Conservation (phyloP, 2,329 filamentous ascomycete species). For the Endocalyx cinctus region DNA sequence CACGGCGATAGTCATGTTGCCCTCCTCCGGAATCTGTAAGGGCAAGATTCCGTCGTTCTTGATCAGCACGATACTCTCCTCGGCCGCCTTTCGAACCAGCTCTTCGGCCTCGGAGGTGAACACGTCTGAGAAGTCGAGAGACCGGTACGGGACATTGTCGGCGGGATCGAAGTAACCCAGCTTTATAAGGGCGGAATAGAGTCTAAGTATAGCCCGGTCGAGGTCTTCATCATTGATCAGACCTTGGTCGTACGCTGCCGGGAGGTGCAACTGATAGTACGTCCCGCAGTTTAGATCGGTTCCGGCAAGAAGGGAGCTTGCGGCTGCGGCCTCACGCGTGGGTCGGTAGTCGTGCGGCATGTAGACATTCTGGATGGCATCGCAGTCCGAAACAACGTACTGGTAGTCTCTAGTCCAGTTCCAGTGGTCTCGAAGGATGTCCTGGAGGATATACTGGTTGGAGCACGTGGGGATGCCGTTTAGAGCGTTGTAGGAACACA, state of each 20-base stretch:
- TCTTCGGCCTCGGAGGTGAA: conserved; percentile 17
- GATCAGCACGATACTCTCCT: conserved; percentile 21
- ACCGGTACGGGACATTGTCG: conserved; percentile 16
- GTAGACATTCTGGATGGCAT: conserved; percentile 56
- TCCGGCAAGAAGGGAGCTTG: conserved; percentile 29
- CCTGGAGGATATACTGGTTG: conserved; percentile 56
- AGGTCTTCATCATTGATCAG: conserved; percentile 23
- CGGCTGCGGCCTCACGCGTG: conserved; percentile 26
- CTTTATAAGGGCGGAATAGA: conserved; percentile 26
- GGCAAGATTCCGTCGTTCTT: conserved; percentile 22
- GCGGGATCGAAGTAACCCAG: conserved; percentile 27
- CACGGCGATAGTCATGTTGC: conserved; percentile 16
- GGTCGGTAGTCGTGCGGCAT: conserved; percentile 31
- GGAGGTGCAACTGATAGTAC: conserved; percentile 21
- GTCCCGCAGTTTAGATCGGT: conserved; percentile 30
- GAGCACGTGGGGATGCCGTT: conserved; percentile 64
- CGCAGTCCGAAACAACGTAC: conserved; percentile 62
- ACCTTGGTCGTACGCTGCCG: conserved; percentile 23
- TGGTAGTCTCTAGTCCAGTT: conserved; percentile 57
- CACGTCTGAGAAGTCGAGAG: conserved; percentile 17
- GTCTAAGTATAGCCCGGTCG: conserved; percentile 20
- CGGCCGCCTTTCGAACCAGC: conserved; percentile 18
- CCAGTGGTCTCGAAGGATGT: conserved; percentile 62
- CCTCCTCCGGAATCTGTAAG: conserved; percentile 11
- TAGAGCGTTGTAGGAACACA: conserved; percentile 60